Evolutionary conservation across 805 yeast species (phyloP), one percentile per base, ranked within the genome.

Genomic region (Teunomyces gatunensis): DNA sequence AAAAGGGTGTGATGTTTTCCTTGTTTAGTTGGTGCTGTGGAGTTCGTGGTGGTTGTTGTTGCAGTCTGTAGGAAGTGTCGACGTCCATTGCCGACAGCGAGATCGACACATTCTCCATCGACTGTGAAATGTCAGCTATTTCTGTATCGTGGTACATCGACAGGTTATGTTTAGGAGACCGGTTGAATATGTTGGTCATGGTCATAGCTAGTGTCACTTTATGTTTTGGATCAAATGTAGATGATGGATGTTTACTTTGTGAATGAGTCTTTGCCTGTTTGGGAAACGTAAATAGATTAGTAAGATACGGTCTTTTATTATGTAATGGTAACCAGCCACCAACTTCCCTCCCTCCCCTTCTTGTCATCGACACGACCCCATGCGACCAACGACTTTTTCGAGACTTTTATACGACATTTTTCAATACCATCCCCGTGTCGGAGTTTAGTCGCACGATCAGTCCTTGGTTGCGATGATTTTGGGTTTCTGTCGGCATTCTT

Each of bases 81-180:
- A 71, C 57, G 44, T 72, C 77, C 58, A 57, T 54, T 39, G 63
- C 63, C 41, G 60, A 58, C 47, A 32, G 34, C 18, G 54, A 51
- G 25, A 73, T 62, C 28, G 75, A 70, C 11, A 72, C 73, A 51
- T 73, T 73, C 54, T 73, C 78, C 64, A 73, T 63, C 34, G 69
- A 60, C 47, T 70, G 75, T 9, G 75, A 70, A 33, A 73, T 58
- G 46, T 71, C 74, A 15, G 68, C 68, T 39, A 73, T 53, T 12
- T 37, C 40, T n/a, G 40, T 12, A 36, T 61, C 64, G 37, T 52
- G 53, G 39, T 53, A 57, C 36, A 54, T 54, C 21, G 47, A 52
- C 29, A 27, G 49, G 29, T 34, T 32, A 35, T 52, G 57, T 39
- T 56, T 57, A 12, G 60, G 57, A 11, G 59, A 52, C 39, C 58